Conservation (phyloP, 768 basidiomycete genomes). For the Kwoniella botswanensis region DNA sequence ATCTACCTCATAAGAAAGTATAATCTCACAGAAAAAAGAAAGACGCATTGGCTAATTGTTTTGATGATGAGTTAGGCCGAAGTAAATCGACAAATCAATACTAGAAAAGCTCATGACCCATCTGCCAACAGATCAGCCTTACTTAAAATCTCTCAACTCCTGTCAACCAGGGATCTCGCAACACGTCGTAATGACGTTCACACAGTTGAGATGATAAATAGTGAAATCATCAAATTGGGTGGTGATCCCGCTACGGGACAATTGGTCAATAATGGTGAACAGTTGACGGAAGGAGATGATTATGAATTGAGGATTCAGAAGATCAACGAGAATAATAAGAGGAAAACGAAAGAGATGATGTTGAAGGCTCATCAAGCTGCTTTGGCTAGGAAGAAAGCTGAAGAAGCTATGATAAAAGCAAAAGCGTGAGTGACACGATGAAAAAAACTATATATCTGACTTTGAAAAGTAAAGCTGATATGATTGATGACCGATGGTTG, state of each 20-base stretch:
- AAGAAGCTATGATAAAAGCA: slow-evolving; percentile 73
- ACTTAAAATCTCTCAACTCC: slow-evolving; percentile 60
- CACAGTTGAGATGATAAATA: slow-evolving; percentile 70
- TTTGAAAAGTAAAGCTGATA: too few species aligned
- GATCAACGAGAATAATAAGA: slow-evolving; percentile 89
- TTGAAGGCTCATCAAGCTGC: slow-evolving; percentile 50
- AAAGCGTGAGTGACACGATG: slow-evolving; percentile 54
- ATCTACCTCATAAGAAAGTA: not conserved
- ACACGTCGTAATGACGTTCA: slow-evolving; percentile 71
- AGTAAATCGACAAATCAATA: slow-evolving; percentile 77
- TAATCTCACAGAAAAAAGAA: not conserved
- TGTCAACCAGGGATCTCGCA: slow-evolving; percentile 75
- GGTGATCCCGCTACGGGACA: slow-evolving; percentile 47
- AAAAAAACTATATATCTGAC: too few species aligned
- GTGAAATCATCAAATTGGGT: slow-evolving; percentile 67
- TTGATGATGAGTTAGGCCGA: slow-evolving; percentile 68
- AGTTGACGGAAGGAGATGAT: slow-evolving; percentile 32
- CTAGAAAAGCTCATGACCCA: slow-evolving; percentile 46
- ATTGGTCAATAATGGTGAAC: slow-evolving; percentile 31
- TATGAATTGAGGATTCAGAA: slow-evolving; percentile 68
- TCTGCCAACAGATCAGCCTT: slow-evolving; percentile 44
- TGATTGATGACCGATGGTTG: not conserved
- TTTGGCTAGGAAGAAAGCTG: slow-evolving; percentile 71
- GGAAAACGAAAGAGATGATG: slow-evolving; percentile 71
- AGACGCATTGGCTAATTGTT: not conserved